These are phyloP conservation scores for Escovopsis weberi DNA, from an alignment of 2,329 filamentous ascomycete genomes.

Conservation along the genomic window DNA sequence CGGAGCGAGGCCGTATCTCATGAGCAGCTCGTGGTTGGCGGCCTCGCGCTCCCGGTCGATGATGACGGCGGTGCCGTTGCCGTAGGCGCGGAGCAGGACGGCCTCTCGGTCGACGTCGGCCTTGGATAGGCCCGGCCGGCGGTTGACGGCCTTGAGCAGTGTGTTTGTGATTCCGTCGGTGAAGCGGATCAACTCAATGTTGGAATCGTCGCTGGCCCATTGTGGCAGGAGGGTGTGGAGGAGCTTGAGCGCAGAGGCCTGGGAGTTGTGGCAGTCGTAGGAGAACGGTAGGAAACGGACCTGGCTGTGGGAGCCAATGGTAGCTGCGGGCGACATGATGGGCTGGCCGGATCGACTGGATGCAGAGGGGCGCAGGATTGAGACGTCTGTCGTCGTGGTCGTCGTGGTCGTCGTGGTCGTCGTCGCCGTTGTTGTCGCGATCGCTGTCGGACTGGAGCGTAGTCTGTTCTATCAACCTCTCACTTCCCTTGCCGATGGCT, in stretches of 20 bases:
- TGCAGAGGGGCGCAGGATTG: background rate
- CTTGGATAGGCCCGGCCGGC: conserved; percentile 49
- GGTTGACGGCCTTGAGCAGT: conserved; percentile 63
- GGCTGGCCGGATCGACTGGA: background rate
- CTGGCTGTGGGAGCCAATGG: conserved; percentile 23
- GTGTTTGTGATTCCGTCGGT: conserved; percentile 99
- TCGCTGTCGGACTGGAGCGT: background rate
- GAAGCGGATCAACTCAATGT: conserved; percentile 77
- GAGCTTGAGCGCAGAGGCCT: conserved; percentile 64
- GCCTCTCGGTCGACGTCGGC: conserved; percentile 68
- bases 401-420: no score
- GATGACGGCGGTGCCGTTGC: conserved; percentile 82
- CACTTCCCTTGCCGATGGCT: background rate
- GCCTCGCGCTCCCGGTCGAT: conserved; percentile 86
- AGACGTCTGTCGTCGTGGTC: background rate
- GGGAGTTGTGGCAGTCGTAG: conserved; percentile 65
- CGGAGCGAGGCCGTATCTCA: conserved; percentile 70
- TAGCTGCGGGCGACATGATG: conserved; percentile 21
- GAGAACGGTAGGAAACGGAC: conserved; percentile 56
- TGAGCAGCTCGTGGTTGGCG: conserved; percentile 72
- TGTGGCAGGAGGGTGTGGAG: conserved; percentile 69
- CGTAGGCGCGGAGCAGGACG: conserved; percentile 82
- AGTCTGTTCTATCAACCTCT: background rate
- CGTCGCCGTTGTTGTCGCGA: no score
- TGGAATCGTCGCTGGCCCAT: conserved; percentile 60